Evolutionary conservation across 495 filamentous ascomycete genomes (phyloP), one percentile per base, ranked within the genome.

Genomic region (Rostrohypoxylon terebratum): DNA sequence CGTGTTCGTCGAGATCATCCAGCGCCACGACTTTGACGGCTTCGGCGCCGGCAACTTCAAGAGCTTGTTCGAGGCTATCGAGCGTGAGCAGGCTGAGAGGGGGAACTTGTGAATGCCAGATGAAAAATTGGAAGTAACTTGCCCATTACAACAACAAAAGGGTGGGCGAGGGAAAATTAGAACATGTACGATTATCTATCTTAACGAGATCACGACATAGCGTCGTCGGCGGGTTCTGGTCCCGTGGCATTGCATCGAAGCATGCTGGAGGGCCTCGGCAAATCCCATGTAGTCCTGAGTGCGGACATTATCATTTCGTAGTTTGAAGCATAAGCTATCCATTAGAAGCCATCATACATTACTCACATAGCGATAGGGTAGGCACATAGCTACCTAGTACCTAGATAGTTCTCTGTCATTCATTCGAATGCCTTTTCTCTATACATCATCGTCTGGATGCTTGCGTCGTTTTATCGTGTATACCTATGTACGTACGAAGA

Each of bases 31-130:
- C 68, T 97, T 97, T 79, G 86, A 89, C 9, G 94, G 94, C 0
- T 97, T 97, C 72, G 93, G 94, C 3, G 94, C 93, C 2, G 94
- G 94, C n/a, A 97, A 97, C 76, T 97, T 97, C 83, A 97, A 93
- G 87, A 93, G 89, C 59, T 72, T 97, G 69, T 97, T 97, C 75
- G 93, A 97, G 82, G 94, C 94, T 3, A 93, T 97, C 79, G 94
- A 97, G 85, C 79, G 93, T 18, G 94, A 97, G 77, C 94, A 97
- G 82, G 93, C 86, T 20, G 83, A 91, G 77, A 82, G 94, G 64
- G 94, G 94, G 9, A 97, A 97, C 79, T 78, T 97, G 75, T 90
- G 76, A 71, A 33, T 44, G 47, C 2, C 13, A 11, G 14, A 59
- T 40, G n/a, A 5, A 10, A 10, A 36, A 0, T 48, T 16, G 18